Evolutionary conservation across 2,329 filamentous ascomycete species (phyloP).

Genomic region (Xylariaceae sp.): DNA sequence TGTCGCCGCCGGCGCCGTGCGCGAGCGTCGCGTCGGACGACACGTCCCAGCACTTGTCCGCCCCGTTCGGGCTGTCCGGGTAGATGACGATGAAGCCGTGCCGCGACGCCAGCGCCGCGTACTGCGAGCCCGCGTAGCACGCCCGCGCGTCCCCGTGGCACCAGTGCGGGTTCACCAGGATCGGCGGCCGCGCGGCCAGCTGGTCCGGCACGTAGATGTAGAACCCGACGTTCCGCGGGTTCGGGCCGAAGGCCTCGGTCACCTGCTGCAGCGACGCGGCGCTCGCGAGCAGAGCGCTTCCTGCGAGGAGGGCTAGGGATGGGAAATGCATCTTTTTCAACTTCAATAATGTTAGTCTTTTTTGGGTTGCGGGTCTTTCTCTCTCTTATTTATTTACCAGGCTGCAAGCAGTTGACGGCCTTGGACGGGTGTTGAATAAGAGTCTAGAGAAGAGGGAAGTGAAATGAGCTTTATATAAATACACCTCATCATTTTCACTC

Average conservation of each 20-base stretch:
- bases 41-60: conserved; percentile 53
- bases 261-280: conserved; percentile 28
- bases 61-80: conserved; percentile 30
- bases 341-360: too few relatives aligned
- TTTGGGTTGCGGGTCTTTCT: too few relatives aligned
- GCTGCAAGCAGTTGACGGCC: too few relatives aligned
- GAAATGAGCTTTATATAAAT: too few relatives aligned
- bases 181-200: conserved; percentile 39
- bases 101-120: conserved; percentile 45
- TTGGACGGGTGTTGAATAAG: too few relatives aligned
- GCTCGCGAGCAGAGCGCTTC: too few relatives aligned
- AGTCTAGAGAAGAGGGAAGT: too few relatives aligned
- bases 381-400: too few relatives aligned
- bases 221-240: conserved; percentile 46
- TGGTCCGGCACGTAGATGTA: conserved; percentile 45
- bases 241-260: conserved; percentile 35
- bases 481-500: too few relatives aligned
- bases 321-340: too few relatives aligned
- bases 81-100: conserved; percentile 36
- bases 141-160: conserved; percentile 49
- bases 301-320: too few relatives aligned
- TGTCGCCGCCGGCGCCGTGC: conserved; percentile 34
- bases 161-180: conserved; percentile 53
- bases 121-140: conserved; percentile 46
- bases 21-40: conserved; percentile 36